Percentiles rank a stretch among this genome's conserved stretches.
phyloP scores from a whole-genome alignment of 176 grass and related monocot genomes.

The Elaeis guineensis region DNA sequence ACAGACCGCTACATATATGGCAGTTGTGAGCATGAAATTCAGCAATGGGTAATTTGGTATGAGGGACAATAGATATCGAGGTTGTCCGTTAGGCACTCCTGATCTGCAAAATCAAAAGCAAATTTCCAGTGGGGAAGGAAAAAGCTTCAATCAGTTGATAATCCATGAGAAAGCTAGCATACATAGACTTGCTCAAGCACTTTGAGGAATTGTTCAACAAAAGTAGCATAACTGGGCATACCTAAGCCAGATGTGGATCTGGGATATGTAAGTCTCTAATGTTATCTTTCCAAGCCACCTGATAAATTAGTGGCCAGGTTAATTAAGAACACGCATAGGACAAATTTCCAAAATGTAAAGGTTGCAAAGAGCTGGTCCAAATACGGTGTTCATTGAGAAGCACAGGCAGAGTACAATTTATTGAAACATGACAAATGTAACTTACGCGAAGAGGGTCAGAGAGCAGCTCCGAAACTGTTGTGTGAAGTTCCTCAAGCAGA shows the following conservation, averaged over 20 bases:
- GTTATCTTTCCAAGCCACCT: slow-evolving; percentile 99
- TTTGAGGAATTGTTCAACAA: neutral
- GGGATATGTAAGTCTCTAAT: slow-evolving; percentile 95
- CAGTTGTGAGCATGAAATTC: slow-evolving; percentile 24
- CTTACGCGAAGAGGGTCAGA: slow-evolving; percentile 93
- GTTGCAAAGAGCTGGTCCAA: neutral
- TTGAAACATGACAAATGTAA: neutral
- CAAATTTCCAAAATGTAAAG: neutral
- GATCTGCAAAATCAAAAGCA: slow-evolving; percentile 11
- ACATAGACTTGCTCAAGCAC: too few species aligned
- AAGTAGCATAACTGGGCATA: slow-evolving; percentile 22
- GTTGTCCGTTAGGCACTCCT: slow-evolving; percentile 15
- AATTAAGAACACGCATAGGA: too few species aligned
- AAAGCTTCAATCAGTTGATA: neutral
- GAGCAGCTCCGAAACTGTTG: slow-evolving; percentile 81
- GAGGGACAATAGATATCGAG: slow-evolving; percentile 10
- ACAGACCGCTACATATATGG: slow-evolving; percentile 16
- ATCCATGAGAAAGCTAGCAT: neutral
- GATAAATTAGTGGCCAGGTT: neutral
- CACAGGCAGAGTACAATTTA: neutral
- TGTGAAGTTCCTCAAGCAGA: slow-evolving; percentile 88
- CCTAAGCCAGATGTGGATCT: slow-evolving; percentile 99
- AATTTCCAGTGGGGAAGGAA: slow-evolving; percentile 1
- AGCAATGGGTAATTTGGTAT: slow-evolving; percentile 18
- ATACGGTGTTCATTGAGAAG: neutral